Base-by-base conservation (phyloP, 371 early-diverging fungal genomes). In the Catenaria anguillulae region DNA sequence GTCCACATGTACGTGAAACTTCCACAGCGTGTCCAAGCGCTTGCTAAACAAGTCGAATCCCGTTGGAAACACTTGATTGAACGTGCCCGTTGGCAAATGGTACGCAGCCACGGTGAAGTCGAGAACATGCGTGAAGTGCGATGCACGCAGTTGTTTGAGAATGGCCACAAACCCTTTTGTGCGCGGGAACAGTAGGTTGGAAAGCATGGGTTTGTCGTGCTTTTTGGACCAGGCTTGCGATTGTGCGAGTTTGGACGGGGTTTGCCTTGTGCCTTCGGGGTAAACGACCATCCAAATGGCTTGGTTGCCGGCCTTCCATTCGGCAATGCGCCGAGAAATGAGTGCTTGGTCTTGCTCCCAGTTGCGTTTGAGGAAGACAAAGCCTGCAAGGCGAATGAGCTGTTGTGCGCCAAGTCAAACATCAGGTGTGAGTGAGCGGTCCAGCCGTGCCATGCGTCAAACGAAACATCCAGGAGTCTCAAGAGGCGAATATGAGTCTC, bases 131-230 rank as follows among this genome's bases (percentile, higher is more conserved):
- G 80, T 75, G 37, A 50, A 50, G 13, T 50, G 52, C 26, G 52
- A 50, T 36, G 70, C 66, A 33, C 83, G 70, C 55, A 85, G 75
- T 64, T 75, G 74, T 60, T 80, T 71, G 23, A 87, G 75, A 56
- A 81, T 80, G 2, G 81, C 75, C 29, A 78, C 70, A 68, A 90
- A 88, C 19, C 92, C 92, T 64, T 86, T 88, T 24, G 83, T 84
- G 55, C 92, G 71, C 24, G 92, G 92, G 66, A 80, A 70, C 52
- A 92, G 68, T 0, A 90, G 78, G 68, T 90, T 73, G 29, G 78
- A 70, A 65, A 87, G 71, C 8, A 81, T 64, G 13, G 79, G 77
- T 45, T 84, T 71, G 19, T 23, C 52, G 29, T 29, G 52, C 10
- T 79, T 78, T 21, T 78, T 76, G 26, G 82, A 73, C 70, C 81